Evolutionary conservation across 305 asterid genomes (phyloP), one percentile per base, ranked within the genome.

Genomic region (Ilex paraguariensis): DNA sequence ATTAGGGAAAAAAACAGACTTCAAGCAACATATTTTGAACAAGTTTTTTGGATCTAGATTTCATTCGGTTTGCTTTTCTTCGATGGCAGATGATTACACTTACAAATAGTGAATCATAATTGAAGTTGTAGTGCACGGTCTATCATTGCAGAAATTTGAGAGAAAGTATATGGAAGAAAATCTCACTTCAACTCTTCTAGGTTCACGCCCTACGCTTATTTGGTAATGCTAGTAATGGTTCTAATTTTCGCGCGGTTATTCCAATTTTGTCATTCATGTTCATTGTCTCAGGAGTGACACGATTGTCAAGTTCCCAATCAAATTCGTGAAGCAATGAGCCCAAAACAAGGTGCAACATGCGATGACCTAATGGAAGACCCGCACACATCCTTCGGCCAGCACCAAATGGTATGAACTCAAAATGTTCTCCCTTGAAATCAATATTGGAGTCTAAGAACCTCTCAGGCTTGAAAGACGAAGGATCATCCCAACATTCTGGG

Each of bases 271-370:
- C 77, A 10, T 48, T 60, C 67, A 59, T 58, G 40, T 75, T 70
- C 21, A 64, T 63, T 10, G 49, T 67, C 17, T 49, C 56, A 2
- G 66, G 65, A n/a, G 50, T 28, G 13, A 65, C 45, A 5, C 67
- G 65, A 21, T 39, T 33, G 4, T 72, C 71, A 28, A 71, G 70
- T 28, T 75, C 74, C 80, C 77, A 75, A 1, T 71, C 74, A 10
- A 71, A 75, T 12, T 70, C 74, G 31, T 59, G 77, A 11, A 75
- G 68, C 49, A 75, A 60, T 11, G 80, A 70, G 13, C 77, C 77
- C 12, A 71, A 14, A 17, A 72, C 56, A 33, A 67, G 57, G 31
- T 67, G 72, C 21, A 60, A 11, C 62, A 67, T 52, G 0, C 62
- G 62, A 61, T 75, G 70, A 49, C 74, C 81, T 55, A 76, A 62